These are phyloP conservation scores for Incumbomyces lentus DNA, from an alignment of 2,329 filamentous ascomycete species.

Conservation along the genomic window DNA sequence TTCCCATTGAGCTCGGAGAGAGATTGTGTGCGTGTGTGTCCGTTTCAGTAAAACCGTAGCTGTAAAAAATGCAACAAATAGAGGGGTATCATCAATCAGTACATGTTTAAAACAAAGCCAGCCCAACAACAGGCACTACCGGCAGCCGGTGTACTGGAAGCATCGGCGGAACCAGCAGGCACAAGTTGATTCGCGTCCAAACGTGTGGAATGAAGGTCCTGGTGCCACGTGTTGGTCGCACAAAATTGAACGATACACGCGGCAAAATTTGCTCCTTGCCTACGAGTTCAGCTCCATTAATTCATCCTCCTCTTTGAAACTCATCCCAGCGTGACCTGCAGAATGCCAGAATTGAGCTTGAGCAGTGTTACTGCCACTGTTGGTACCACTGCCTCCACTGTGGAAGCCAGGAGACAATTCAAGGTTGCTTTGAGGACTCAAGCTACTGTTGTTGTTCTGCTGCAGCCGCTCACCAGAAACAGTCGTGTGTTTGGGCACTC, in stretches of 20 bases:
- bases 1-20: too few species aligned
- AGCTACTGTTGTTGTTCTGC: constrained; percentile 26
- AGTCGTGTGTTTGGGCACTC: constrained; percentile 89
- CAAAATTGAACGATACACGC: background rate
- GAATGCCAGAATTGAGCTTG: constrained; percentile 46
- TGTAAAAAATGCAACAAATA: background rate
- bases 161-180: too few species aligned
- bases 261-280: background rate
- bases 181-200: background rate
- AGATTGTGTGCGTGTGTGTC: too few species aligned
- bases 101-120: background rate
- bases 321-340: constrained; percentile 47
- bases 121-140: background rate
- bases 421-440: constrained; percentile 49
- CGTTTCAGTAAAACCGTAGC: background rate
- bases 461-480: constrained; percentile 69
- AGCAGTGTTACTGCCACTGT: constrained; percentile 30
- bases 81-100: constrained; percentile 6
- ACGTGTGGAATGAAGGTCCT: background rate
- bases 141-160: background rate
- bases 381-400: constrained; percentile 58
- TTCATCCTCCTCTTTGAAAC: constrained; percentile 92
- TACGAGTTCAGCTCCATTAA: constrained; percentile 54
- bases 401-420: constrained; percentile 60
- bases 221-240: too few species aligned